Evolutionary conservation across 345 rosid genomes (phyloP), one percentile per base, ranked within the genome.

Genomic region (Lumnitzera littorea): DNA sequence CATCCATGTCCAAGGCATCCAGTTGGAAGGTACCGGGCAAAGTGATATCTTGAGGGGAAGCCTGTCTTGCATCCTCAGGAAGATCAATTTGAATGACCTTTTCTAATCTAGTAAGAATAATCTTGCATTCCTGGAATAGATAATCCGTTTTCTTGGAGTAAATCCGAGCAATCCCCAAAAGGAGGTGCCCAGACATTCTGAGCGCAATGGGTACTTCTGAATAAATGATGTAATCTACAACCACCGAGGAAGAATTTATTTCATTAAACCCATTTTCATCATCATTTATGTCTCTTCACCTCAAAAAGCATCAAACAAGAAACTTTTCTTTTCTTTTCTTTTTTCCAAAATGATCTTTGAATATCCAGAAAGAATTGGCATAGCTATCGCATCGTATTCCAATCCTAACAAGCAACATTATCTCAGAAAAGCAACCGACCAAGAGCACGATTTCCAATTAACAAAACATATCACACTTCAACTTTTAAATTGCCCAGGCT

Each of bases 61-160:
- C 97, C 23, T 86, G 86, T 15, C 70, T 77, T 2, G 88, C 88
- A 62, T 84, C 81, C 72, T 90, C 90, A 0, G 91, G 87, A 70
- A 89, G 70, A 71, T 83, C 80, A 67, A 90, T 76, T 60, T 88
- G 67, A 11, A 66, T 31, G 12, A 84, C 80, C 75, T 84, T 90
- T n/a, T 61, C 74, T 11, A 94, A 71, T 51, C 81, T 77, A 65
- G 70, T 53, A 48, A 75, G 70, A 15, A 72, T 57, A 43, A 69
- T 66, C 55, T 71, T 78, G 17, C 87, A 94, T 61, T 94, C 99
- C 46, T 79, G 82, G 64, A 61, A 71, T n/a, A 90, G 85, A 62
- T 86, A 94, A 47, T 94, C 95, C 14, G 91, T 92, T 74, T 94
- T 82, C 82, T 84, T 90, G 1, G 96, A 80, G 64, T 88, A 94